phyloP scores from a whole-genome alignment of 169 alveolate species.

The Plasmodium billcollinsi region DNA sequence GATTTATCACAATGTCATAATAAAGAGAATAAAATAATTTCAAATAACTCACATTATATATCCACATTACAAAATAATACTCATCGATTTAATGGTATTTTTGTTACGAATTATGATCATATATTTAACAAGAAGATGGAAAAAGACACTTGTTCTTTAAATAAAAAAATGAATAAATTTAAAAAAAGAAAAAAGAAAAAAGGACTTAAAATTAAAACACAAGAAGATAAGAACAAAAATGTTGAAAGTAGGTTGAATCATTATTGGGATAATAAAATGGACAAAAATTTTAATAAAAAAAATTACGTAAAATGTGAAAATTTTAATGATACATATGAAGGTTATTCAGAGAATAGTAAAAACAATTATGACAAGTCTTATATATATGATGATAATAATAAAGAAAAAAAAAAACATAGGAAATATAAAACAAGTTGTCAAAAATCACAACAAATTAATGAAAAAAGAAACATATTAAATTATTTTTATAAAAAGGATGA shows the following conservation, averaged over 20 bases:
- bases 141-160: too few species aligned
- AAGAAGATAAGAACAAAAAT: too few species aligned
- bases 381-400: not conserved
- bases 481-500: not conserved
- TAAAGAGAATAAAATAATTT: too few species aligned
- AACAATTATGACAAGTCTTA: not conserved
- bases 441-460: not conserved
- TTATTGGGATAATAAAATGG: too few species aligned
- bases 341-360: not conserved
- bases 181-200: not conserved
- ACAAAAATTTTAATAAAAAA: not conserved
- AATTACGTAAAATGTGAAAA: not conserved
- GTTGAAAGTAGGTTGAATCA: too few species aligned
- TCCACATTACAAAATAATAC: too few species aligned
- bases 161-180: not conserved
- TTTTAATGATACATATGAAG: not conserved
- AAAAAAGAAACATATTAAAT: not conserved
- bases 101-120: too few species aligned
- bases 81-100: too few species aligned
- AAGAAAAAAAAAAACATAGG: not conserved
- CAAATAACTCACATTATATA: too few species aligned
- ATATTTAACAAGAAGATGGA: too few species aligned
- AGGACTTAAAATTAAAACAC: not conserved
- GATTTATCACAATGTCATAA: too few species aligned
- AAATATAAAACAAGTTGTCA: not conserved